Conservation (phyloP, 1,284 basidiomycete species). For the Cutaneotrichosporon spelunceum region DNA sequence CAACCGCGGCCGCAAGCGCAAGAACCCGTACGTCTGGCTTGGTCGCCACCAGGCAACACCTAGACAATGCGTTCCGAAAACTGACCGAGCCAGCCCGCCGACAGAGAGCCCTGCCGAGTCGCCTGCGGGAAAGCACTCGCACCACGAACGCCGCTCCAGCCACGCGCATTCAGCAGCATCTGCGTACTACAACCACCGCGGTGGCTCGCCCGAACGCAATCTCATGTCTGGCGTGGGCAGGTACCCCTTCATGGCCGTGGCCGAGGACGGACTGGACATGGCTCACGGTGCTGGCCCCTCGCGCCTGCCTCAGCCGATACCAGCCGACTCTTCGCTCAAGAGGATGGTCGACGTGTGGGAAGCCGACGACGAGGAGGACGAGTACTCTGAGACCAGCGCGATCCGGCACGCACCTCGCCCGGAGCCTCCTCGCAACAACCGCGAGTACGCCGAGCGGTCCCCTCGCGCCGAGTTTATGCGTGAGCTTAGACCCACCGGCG, state of each 20-base stretch:
- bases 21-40: constrained; percentile 28
- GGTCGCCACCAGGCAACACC: not conserved
- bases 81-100: constrained; percentile 8
- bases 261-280: constrained; percentile 3
- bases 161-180: constrained; percentile 2
- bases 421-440: not conserved
- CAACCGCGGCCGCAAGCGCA: constrained; percentile 35
- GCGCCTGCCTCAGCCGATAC: constrained; percentile 9
- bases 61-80: not conserved
- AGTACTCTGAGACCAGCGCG: constrained; percentile 18
- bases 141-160: constrained; percentile 8
- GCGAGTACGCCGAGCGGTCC: constrained; percentile 1
- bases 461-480: constrained; percentile 9
- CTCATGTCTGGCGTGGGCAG: constrained; percentile 16
- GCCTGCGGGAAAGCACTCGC: constrained; percentile 17
- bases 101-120: constrained; percentile 8
- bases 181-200: constrained; percentile 19
- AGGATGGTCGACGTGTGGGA: constrained; percentile 29
- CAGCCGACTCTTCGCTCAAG: constrained; percentile 19
- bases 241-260: constrained; percentile 24
- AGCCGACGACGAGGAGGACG: constrained; percentile 21
- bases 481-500: not conserved
- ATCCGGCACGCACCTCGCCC: not conserved
- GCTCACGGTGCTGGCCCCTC: not conserved
- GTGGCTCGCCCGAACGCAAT: constrained; percentile 15